A percentile compares a stretch with the other conserved stretches of the same genome.
phyloP scores from a whole-genome alignment of 495 filamentous ascomycete genomes.

The Halenospora varia region DNA sequence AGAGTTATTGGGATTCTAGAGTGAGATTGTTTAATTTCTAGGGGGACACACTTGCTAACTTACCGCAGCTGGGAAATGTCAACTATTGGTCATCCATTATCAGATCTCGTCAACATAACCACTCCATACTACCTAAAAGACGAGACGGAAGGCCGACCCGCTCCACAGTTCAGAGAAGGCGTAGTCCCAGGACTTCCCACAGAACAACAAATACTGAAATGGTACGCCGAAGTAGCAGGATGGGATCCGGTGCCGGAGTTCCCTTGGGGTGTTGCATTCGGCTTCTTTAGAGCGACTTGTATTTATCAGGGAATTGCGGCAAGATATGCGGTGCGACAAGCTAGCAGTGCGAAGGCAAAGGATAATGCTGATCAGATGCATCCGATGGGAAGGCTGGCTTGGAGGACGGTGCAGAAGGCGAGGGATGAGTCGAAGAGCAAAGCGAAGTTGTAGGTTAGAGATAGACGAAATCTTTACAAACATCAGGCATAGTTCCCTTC shows the following conservation, averaged over 20 bases:
- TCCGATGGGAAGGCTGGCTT: slow-evolving; percentile 70
- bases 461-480: too few species aligned
- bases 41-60: slow-evolving; percentile 12
- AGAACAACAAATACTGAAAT: slow-evolving; percentile 62
- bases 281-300: slow-evolving; percentile 59
- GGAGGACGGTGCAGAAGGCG: slow-evolving; percentile 57
- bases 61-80: slow-evolving; percentile 82
- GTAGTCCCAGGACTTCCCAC: slow-evolving; percentile 70
- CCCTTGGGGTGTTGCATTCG: slow-evolving; percentile 63
- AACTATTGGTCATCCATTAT: slow-evolving; percentile 89
- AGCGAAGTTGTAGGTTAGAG: slow-evolving; percentile 45
- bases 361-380: slow-evolving; percentile 63
- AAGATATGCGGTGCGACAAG: slow-evolving; percentile 77
- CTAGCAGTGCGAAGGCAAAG: slow-evolving; percentile 77
- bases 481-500: too few species aligned
- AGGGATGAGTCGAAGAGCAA: slow-evolving; percentile 31
- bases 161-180: slow-evolving; percentile 52
- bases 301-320: slow-evolving; percentile 96
- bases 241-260: slow-evolving; percentile 63
- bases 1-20: slow-evolving; percentile 90
- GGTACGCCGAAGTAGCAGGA: slow-evolving; percentile 72
- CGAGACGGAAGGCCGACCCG: slow-evolving; percentile 4
- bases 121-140: slow-evolving; percentile 57
- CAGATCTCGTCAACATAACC: slow-evolving; percentile 77
- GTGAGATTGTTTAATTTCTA: slow-evolving; percentile 36